Evolutionary conservation across 2,329 filamentous ascomycete species (phyloP), one percentile per base, ranked within the genome.

Genomic region (Intubia oerlemansii): DNA sequence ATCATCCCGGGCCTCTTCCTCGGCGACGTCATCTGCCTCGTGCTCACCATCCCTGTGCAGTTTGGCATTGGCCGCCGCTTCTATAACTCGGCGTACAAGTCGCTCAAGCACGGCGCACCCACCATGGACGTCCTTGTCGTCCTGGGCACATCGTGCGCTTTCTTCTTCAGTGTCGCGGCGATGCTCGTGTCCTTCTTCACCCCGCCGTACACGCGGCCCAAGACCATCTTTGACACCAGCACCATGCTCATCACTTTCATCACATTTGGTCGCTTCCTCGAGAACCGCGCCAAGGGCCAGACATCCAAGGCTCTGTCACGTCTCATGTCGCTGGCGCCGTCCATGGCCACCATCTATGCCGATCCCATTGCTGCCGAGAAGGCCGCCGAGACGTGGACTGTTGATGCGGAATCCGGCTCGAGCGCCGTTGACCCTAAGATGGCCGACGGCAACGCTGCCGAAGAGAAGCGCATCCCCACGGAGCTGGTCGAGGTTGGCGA

Each of bases 241-340:
- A 92, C 82, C 14, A 98, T 95, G 88, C 62, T 98, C 29, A 84
- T 98, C 48, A 92, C 82, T 0, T 95, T 98, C 46, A 81, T 93
- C 48, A 82, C 77, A 1, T 54, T 98, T 3, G 81, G 88, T 4
- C 73, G 88, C 20, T 98, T 77, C 54, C 54, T 98, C 12, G 88
- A 98, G 51, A 98, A 95, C 46, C 61, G 73, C 12, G 88, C 88
- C 29, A 98, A 95, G 54, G 88, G 88, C 0, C 80, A 95, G 52
- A 98, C 88, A 0, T 93, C 84, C 5, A 88, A 80, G 45, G 88
- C 88, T 1, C 63, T 98, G 3, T 95, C 85, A 7, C 67, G 74
- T 15, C 66, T 98, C 19, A 98, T 98, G 88, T 93, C 81, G 11
- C 59, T 98, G 27, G 80, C 88, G 16, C 88, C 88, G 2, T 91